Base-by-base conservation (phyloP, 192 early-diverging fungal genomes). In the Backusella morwellensis region DNA sequence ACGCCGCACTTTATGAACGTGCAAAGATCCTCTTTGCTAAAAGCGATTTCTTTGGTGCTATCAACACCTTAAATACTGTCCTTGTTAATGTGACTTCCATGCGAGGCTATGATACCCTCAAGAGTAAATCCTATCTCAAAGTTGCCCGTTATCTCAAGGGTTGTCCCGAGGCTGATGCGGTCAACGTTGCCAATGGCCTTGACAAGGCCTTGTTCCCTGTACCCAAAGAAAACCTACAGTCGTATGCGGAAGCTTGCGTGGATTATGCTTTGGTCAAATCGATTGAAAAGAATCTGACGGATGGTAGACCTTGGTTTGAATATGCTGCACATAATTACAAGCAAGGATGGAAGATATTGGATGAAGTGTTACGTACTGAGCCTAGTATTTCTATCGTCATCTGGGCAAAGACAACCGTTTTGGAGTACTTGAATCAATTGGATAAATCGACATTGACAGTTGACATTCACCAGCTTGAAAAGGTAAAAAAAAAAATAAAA, bases 311-410 rank as follows among this genome's bases (percentile, higher is more conserved):
- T 7, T 93, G 93, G 93, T 90, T 90, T 47, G 72, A 83, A 4
- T 89, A 86, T 74, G 92, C 86, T 29, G 80, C 83, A 15, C 88
- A 88, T 75, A 82, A 83, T 67, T 91, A 92, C 47, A 80, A 84
- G 63, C 75, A 88, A 73, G 92, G 88, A 0, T 80, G 85, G 82
- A 81, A 80, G 35, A 78, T 91, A 23, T 44, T 94, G 38, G 90
- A 89, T 32, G 87, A 89, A 36, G 32, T 88, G 11, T 42, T 76
- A 4, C 68, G 54, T 12, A 32, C 50, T 3, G 74, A 80, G 12
- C 23, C 68, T 8, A 68, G 38, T 6, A 63, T 83, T 19, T 23
- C 63, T 29, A 42, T 76, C 21, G 44, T 81, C 3, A 41, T 40
- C n/a, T 67, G 63, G 71, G 34, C 35, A 21, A 34, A 63, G 15